These are phyloP conservation scores for Lentinula novae-zelandiae DNA, from an alignment of 1,284 basidiomycete species.

Conservation along the genomic window DNA sequence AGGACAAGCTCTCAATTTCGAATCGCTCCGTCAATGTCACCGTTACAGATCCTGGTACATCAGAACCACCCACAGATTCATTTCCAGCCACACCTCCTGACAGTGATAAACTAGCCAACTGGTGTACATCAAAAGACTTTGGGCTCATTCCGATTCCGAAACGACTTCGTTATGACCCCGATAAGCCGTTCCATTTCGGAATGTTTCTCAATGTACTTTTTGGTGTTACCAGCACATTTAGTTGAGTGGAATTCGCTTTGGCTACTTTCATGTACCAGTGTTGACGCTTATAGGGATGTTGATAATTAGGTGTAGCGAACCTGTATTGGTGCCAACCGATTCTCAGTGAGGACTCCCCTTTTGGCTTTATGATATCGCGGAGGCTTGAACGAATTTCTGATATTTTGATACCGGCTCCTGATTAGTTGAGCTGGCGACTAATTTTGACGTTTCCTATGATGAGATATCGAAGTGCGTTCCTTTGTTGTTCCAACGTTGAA, in stretches of 20 bases:
- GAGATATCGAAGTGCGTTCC: background rate
- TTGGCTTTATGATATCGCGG: background rate
- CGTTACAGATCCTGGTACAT: too few relatives aligned
- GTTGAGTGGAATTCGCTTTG: slow-evolving; percentile 24
- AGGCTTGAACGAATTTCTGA: background rate
- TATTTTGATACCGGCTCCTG: too few relatives aligned
- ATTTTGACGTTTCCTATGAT: background rate
- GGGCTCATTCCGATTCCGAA: slow-evolving; percentile 66
- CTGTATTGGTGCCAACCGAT: slow-evolving; percentile 74
- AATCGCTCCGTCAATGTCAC: too few relatives aligned
- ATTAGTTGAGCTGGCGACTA: slow-evolving; percentile 45
- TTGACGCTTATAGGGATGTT: background rate
- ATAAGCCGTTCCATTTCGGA: slow-evolving; percentile 57
- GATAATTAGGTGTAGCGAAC: slow-evolving; percentile 48
- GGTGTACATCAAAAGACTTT: slow-evolving; percentile 37
- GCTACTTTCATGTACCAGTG: too few relatives aligned
- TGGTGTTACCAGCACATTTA: slow-evolving; percentile 65
- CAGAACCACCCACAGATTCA: background rate
- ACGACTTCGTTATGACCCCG: slow-evolving; percentile 56
- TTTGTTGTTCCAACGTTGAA: background rate
- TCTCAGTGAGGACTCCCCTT: slow-evolving; percentile 41
- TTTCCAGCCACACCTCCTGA: background rate
- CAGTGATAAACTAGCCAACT: background rate
- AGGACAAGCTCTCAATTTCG: background rate
- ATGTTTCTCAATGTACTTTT: slow-evolving; percentile 59